Evolutionary conservation across 2,329 filamentous ascomycete species (phyloP).

Genomic region (Colletotrichum liaoningense): DNA sequence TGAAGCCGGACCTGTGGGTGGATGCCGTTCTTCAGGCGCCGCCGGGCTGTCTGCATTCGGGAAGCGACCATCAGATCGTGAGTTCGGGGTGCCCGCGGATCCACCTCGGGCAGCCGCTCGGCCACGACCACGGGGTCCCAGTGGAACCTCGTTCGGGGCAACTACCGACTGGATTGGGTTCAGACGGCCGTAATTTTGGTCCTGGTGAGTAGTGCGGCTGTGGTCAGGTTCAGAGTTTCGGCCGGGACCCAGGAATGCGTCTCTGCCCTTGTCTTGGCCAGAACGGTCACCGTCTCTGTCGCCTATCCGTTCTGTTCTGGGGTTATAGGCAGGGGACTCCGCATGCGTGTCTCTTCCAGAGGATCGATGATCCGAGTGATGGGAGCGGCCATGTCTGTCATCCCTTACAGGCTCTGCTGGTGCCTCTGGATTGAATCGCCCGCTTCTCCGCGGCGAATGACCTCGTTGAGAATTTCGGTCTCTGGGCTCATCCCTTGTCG

Average conservation of each 20-base stretch:
- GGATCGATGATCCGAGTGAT: slow-evolving; percentile 48
- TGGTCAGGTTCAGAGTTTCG: slow-evolving; percentile 62
- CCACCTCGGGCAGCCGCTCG: slow-evolving; percentile 53
- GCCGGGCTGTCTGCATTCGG: slow-evolving; percentile 54
- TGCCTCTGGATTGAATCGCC: slow-evolving; percentile 46
- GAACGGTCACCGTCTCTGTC: slow-evolving; percentile 54
- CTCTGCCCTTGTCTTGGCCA: slow-evolving; percentile 53
- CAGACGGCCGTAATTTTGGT: slow-evolving; percentile 72
- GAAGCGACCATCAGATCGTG: slow-evolving; percentile 57
- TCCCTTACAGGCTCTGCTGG: slow-evolving; percentile 55
- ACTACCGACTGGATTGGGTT: slow-evolving; percentile 60
- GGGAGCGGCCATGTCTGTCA: slow-evolving; percentile 58
- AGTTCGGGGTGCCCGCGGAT: slow-evolving; percentile 49
- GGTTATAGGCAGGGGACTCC: slow-evolving; percentile 40
- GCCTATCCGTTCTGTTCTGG: slow-evolving; percentile 52
- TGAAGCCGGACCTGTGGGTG: slow-evolving; percentile 65
- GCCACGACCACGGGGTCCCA: slow-evolving; percentile 66
- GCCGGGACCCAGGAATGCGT: slow-evolving; percentile 50
- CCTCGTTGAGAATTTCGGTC: slow-evolving; percentile 46
- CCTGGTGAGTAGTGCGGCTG: slow-evolving; percentile 62
- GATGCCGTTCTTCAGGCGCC: slow-evolving; percentile 60
- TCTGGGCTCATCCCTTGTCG: slow-evolving; percentile 54
- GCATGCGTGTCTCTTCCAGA: slow-evolving; percentile 46
- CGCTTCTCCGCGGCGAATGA: slow-evolving; percentile 63
- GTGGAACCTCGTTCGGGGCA: slow-evolving; percentile 57